Conservation (phyloP, 2,329 filamentous ascomycete genomes). For the Pseudogymnoascus sp. region DNA sequence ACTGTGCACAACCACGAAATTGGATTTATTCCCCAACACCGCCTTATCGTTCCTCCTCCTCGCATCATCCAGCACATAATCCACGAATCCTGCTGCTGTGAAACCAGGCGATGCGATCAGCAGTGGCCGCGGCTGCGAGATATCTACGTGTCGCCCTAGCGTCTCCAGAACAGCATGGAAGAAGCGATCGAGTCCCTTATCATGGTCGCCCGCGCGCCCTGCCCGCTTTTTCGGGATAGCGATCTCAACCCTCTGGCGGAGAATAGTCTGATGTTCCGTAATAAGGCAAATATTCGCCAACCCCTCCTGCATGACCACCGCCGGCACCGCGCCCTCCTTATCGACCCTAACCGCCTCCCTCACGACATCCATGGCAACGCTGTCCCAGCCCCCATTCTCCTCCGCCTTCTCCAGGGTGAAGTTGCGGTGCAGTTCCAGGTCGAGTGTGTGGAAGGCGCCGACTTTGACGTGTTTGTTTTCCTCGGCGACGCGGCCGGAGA, state of each 20-base stretch:
- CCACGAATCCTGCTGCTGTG: constrained; percentile 70
- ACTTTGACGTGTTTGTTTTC: constrained; percentile 61
- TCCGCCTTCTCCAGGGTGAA: constrained; percentile 77
- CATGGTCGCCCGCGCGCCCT: constrained; percentile 49
- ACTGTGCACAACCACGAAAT: constrained; percentile 67
- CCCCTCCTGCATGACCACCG: constrained; percentile 89
- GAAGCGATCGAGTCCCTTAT: constrained; percentile 67
- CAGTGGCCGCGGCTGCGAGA: constrained; percentile 60
- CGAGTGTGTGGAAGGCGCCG: constrained; percentile 62
- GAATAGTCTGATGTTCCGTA: constrained; percentile 68
- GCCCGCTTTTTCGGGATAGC: constrained; percentile 60
- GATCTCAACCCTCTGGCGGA: constrained; percentile 62
- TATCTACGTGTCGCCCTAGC: constrained; percentile 69
- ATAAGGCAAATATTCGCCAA: constrained; percentile 76
- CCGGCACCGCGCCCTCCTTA: constrained; percentile 73
- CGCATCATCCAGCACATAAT: constrained; percentile 60
- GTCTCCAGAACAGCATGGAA: constrained; percentile 69
- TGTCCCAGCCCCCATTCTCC: constrained; percentile 67
- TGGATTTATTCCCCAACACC: constrained; percentile 54
- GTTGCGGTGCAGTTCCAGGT: constrained; percentile 77
- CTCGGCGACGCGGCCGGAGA: constrained; percentile 54
- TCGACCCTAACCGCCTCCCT: constrained; percentile 71
- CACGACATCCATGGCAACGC: constrained; percentile 70
- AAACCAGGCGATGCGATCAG: constrained; percentile 87
- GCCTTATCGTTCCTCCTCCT: constrained; percentile 56